Conservation (phyloP, 768 basidiomycete genomes). For the Calocybe indica region DNA sequence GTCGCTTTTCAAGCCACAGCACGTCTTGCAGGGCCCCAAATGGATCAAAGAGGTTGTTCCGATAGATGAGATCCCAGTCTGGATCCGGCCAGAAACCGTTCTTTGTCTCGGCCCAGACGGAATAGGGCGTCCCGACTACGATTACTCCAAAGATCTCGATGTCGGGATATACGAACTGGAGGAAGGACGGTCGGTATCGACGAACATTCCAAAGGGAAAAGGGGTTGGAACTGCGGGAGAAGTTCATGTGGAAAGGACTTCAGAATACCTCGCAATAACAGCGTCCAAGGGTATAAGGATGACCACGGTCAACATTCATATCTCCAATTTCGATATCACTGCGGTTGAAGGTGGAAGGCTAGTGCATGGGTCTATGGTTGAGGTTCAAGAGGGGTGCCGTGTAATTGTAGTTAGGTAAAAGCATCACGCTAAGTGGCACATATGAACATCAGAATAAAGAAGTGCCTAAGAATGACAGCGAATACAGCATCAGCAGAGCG, state of each 20-base stretch:
- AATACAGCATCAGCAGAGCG: conserved; percentile 12
- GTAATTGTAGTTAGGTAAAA: conserved; percentile 5
- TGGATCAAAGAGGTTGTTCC: conserved; percentile 65
- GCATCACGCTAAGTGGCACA: not conserved
- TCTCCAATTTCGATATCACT: conserved; percentile 8
- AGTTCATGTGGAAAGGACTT: conserved; percentile 28
- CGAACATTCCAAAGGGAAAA: conserved; percentile 38
- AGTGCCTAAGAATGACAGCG: conserved; percentile 12
- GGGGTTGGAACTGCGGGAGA: conserved; percentile 34
- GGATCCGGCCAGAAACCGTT: conserved; percentile 54
- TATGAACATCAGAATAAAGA: too few species aligned
- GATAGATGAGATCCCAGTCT: conserved; percentile 60
- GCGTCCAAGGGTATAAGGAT: conserved; percentile 9
- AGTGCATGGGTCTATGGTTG: conserved; percentile 7
- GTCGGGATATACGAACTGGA: conserved; percentile 47
- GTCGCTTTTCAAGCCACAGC: conserved; percentile 47
- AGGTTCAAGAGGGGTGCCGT: conserved; percentile 11
- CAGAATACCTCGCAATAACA: conserved; percentile 23
- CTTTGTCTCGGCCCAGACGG: conserved; percentile 51
- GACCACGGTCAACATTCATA: conserved; percentile 5
- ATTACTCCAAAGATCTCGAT: conserved; percentile 42
- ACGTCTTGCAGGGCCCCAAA: conserved; percentile 48
- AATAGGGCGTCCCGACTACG: conserved; percentile 54
- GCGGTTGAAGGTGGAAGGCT: conserved; percentile 9
- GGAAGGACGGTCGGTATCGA: conserved; percentile 31